Evolutionary conservation across 2,329 filamentous ascomycete genomes (phyloP).

Genomic region (Sporothrix globosa): DNA sequence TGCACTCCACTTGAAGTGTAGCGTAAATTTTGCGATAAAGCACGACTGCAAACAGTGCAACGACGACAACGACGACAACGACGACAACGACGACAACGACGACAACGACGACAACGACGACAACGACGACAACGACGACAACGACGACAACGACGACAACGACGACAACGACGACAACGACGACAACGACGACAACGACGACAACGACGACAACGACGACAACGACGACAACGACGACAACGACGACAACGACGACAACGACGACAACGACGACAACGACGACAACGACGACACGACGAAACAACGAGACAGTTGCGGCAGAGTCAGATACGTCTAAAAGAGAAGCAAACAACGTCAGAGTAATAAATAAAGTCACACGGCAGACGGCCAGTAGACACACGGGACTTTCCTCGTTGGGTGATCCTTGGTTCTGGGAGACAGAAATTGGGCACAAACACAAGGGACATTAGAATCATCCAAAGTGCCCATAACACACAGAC

Average conservation of each 20-base stretch:
- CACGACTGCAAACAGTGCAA: no score
- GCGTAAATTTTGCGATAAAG: conserved; percentile 10
- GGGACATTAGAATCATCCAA: no score
- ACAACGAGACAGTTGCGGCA: not conserved
- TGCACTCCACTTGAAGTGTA: conserved; percentile 13
- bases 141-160: not conserved
- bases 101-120: not conserved
- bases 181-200: not conserved
- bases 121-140: not conserved
- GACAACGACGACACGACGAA: not conserved
- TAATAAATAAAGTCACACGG: not conserved
- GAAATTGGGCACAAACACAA: not conserved
- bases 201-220: not conserved
- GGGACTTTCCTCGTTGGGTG: not conserved
- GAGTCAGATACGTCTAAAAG: no score
- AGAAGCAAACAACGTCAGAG: no score
- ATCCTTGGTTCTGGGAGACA: conserved; percentile 14
- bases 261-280: not conserved
- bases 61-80: not conserved
- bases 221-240: not conserved
- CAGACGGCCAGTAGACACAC: not conserved
- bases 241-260: not conserved
- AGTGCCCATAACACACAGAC: not conserved
- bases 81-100: not conserved
- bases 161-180: not conserved